Base-by-base conservation (phyloP, 768 basidiomycete genomes). In the Lactifluus volemus region DNA sequence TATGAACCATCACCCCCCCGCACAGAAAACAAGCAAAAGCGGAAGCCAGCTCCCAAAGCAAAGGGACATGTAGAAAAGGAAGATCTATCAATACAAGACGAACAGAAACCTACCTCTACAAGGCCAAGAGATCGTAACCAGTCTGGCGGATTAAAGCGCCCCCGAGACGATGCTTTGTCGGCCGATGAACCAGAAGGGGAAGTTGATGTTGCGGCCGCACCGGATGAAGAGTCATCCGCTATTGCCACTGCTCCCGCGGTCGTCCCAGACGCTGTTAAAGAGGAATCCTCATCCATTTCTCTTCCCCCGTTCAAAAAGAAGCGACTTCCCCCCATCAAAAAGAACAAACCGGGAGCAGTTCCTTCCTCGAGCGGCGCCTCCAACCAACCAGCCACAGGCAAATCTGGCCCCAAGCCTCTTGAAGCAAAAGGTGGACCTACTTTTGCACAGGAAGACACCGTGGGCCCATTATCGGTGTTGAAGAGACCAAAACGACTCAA, bases 281-380 rank as follows among this genome's bases (percentile, higher is more conserved):
- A 59, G 30, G 64, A 65, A 29, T 19, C 64, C 7, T 4, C 57
- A 63, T 38, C 57, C n/a, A 34, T 55, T 32, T 19, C 63, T 17
- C 63, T 64, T 45, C 65, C 65, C 41, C 59, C 59, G 14, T 66
- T 66, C 32, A 66, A 66, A 57, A 66, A 66, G 34, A 65, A 58
- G 42, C 60, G 64, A 48, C 53, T 65, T 17, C 65, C 65, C 15
- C 52, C 63, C 12, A 65, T 66, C 39, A 66, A 47, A 55, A 66
- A 66, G 59, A 60, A 60, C 53, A 66, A 66, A 49, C 55, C 59
- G 12, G 44, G 44, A 4, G 11, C 63, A 7, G 53, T 34, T 25
- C 49, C 65, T 48, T 41, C 58, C 29, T 36, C 60, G 19, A 48
- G 38, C 19, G 55, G 34, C 44, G 38, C 53, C 21, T 50, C 54